Base-by-base conservation (phyloP, 345 rosid species). In the Gossypium rotundifolium region DNA sequence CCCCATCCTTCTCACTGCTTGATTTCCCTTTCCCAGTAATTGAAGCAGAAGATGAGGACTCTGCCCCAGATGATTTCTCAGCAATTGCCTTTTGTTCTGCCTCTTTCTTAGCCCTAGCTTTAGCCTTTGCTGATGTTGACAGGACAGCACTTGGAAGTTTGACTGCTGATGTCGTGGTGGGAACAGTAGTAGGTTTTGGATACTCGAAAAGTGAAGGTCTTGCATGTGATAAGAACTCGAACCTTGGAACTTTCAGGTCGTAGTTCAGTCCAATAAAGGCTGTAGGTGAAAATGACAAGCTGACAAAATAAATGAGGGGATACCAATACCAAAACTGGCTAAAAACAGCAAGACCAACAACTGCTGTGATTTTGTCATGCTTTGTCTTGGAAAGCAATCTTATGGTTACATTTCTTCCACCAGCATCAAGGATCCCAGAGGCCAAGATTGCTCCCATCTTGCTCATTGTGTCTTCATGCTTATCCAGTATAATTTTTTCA, bases 371-470 rank as follows among this genome's bases (percentile, higher is more conserved):
- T 87, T 93, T 93, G 78, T 96, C 98, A 17, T 96, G 99, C 72
- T 90, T 96, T 22, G 98, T 87, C 91, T 96, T 96, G 11, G 98
- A 96, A 73, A 93, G 97, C 76, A 96, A 70, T 82, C 91, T 87
- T 77, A 93, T 91, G 0, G 97, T 96, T 73, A 96, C 98, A 71
- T 96, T 96, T 87, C 99, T 90, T n/a, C 99, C 99, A 77, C 99
- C 99, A 23, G 98, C 99, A 84, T 93, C 98, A 65, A 96, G 95
- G 74, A 96, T 93, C 70, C 98, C 99, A 63, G 95, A 90, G 44
- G 99, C 98, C 83, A 96, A 80, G 78, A 96, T 93, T 11, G 99
- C 99, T 65, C 99, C 99, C 99, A 96, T 96, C 87, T 96, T 96
- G 90, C 99, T 96, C 98, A 93, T 96, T 68, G 99, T 93, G 62